Base-by-base conservation (phyloP, 1,284 basidiomycete species). In the Cutaneotrichosporon cavernicola region DNA sequence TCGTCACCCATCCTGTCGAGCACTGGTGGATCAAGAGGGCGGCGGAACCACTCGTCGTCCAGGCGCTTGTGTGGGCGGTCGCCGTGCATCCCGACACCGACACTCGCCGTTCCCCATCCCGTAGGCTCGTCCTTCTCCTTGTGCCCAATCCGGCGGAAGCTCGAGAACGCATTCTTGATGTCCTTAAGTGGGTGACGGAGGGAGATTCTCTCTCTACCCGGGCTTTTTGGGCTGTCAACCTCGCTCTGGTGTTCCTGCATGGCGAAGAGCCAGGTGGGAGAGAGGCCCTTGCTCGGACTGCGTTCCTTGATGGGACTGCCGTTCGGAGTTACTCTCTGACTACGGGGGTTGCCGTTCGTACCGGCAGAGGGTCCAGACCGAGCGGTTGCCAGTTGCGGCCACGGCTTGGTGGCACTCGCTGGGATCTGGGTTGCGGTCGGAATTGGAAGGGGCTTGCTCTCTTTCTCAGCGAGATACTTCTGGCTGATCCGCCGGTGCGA, bases 1-100 rank as follows among this genome's bases (percentile, higher is more conserved):
- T 70, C 69, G 58, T 75, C 75, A 16, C 74, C 77, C 76, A 77
- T 77, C 14, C 77, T 62, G 65, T 79, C 65, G 2, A 52, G 31
- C 11, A 51, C 22, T 2, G 36, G 55, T 7, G 73, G 16, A 75
- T 72, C 51, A 73, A 74, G n/a, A 5, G 65, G 63, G 21, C 50
- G 38, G 3, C 56, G 56, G 55, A 69, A 66, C 65, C 65, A 69
- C 14, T 36, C 58, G 7, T 32, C 53, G 18, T 68, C 67, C 14
- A 61, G 43, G n/a, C 38, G 62, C 30, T 47, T 34, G 2, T 51
- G 18, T 11, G 53, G 60, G 13, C 38, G 43, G 53, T 63, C 46
- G 18, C 55, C 61, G 34, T 63, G 53, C 26, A 60, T 31, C 26
- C 66, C 61, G 46, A 69, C 34, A 55, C 66, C 61, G 46, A 69